Base-by-base conservation (phyloP, 306 rosid species). In the Cicer yamashitae region DNA sequence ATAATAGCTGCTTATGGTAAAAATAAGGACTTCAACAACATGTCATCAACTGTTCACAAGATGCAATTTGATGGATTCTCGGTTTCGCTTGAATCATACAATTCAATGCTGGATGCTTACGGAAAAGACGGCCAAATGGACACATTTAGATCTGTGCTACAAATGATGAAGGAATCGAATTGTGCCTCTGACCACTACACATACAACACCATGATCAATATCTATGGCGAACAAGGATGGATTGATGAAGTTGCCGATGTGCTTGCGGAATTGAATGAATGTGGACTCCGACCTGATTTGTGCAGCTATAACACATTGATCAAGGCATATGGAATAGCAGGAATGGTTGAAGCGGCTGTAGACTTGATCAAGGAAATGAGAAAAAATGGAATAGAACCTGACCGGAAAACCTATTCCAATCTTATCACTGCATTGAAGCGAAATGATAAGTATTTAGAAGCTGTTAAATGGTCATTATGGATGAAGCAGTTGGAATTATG, bases 401-500 rank as follows among this genome's bases (percentile, higher is more conserved):
- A 94, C 86, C 85, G 47, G 84, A 82, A 83, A 75, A 91, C 96
- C 61, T 92, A 90, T 77, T 56, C 79, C 68, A 94, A 86, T 87
- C 88, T 94, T 61, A 82, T 94, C 77, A 69, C 65, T 34, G 92
- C 99, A 11, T 73, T 90, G 59, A 70, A 77, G 22, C 87, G 87
- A 76, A 94, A 94, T 73, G 97, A 94, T 75, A 61, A 92, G 48
- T 89, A 78, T 85, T 84, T 94, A 53, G 97, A 94, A 86, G 99
- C 99, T 38, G 91, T 94, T 58, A 94, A 88, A 83, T 94, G 97
- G 99, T 94, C 99, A 4, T 74, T 92, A 70, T 92, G 99, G 97
- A 86, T 92, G 96, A 94, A 94, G 91, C 99, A 94, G 88, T 47
- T 90, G 82, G 86, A 88, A 17, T 67, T 90, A 68, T 89, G 84